Evolutionary conservation across 768 basidiomycete species (phyloP).

Genomic region (Suillus luteus): DNA sequence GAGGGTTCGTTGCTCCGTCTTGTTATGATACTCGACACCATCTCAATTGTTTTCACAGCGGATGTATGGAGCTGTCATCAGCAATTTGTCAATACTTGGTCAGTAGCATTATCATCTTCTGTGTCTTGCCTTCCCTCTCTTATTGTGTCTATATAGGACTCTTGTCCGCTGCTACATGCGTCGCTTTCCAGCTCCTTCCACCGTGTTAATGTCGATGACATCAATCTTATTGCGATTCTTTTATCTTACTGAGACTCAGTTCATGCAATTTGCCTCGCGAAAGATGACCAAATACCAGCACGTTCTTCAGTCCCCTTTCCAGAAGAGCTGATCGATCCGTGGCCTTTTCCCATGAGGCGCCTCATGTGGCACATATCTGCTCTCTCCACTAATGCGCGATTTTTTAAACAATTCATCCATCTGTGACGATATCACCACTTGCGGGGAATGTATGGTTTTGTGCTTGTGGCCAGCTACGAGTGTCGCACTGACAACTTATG

Average conservation of each 20-base stretch:
- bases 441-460: neutral
- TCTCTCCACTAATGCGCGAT: neutral
- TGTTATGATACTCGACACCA: neutral
- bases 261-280: neutral
- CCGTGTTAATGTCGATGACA: conserved; percentile 10
- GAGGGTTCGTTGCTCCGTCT: conserved; percentile 33
- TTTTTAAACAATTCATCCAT: neutral
- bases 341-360: neutral
- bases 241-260: neutral
- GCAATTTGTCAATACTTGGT: conserved; percentile 23
- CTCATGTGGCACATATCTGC: neutral
- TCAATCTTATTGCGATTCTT: neutral
- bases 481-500: neutral
- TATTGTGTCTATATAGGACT: conserved; percentile 20
- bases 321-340: neutral
- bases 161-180: conserved; percentile 31
- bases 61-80: conserved; percentile 21
- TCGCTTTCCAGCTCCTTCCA: conserved; percentile 31
- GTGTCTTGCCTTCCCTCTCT: neutral
- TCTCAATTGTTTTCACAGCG: conserved; percentile 24
- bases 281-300: neutral
- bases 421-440: neutral
- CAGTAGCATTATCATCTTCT: conserved; percentile 6
- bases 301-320: neutral
- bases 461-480: neutral